Evolutionary conservation across 1,139 yeast genomes (phyloP).

Genomic region (Scheffersomyces segobiensis): DNA sequence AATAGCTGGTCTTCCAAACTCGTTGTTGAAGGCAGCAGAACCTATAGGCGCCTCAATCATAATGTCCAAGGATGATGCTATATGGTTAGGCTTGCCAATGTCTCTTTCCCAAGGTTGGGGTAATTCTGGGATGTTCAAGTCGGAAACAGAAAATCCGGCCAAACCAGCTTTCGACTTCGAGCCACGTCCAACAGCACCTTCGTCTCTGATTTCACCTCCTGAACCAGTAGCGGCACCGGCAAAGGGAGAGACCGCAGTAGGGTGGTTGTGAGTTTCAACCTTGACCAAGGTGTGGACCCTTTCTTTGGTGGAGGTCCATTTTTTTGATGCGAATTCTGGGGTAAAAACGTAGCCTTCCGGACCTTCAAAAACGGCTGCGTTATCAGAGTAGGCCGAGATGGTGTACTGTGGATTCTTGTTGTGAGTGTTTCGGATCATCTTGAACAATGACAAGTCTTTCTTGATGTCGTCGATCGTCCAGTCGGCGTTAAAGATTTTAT

Average conservation of each 20-base stretch:
- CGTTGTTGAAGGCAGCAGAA: constrained; percentile 97
- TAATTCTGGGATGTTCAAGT: constrained; percentile 80
- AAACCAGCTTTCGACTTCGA: constrained; percentile 96
- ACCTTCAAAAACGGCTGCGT: constrained; percentile 97
- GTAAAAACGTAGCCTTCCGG: constrained; percentile 71
- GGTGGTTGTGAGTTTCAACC: constrained; percentile 99
- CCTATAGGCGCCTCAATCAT: constrained; percentile 98
- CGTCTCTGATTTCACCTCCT: constrained; percentile 99
- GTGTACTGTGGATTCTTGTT: constrained; percentile 77
- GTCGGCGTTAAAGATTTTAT: constrained; percentile 96
- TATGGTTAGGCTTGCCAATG: constrained; percentile 89
- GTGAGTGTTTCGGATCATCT: constrained; percentile 96
- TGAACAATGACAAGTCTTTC: constrained; percentile 76
- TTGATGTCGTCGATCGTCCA: constrained; percentile 91
- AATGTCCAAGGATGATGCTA: constrained; percentile 89
- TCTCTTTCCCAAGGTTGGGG: constrained; percentile 92
- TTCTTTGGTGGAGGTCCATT: constrained; percentile 77
- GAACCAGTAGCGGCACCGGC: constrained; percentile 99
- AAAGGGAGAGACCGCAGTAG: constrained; percentile 98
- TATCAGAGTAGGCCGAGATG: constrained; percentile 92
- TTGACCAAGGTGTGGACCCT: constrained; percentile 86
- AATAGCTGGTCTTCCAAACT: constrained; percentile 97
- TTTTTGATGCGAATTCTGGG: constrained; percentile 71
- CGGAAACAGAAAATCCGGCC: constrained; percentile 91
- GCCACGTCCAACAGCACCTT: constrained; percentile 99